These are phyloP conservation scores for Senna siamea DNA, from an alignment of 306 rosid genomes.

Conservation along the genomic window DNA sequence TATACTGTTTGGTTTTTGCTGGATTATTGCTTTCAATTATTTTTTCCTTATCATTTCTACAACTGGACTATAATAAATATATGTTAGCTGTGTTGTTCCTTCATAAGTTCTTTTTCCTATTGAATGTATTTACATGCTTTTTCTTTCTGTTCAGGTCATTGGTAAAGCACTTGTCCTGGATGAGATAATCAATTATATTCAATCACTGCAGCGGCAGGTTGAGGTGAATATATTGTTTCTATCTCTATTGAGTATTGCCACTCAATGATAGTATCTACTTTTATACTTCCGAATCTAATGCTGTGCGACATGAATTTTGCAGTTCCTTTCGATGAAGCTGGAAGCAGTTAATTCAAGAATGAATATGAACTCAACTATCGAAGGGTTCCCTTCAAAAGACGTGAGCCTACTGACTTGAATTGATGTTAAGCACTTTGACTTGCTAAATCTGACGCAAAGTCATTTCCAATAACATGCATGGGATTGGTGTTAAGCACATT, in stretches of 20 bases:
- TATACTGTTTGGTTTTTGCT: constrained; percentile 20
- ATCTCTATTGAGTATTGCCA: not conserved
- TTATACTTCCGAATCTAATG: constrained; percentile 27
- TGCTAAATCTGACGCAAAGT: not conserved
- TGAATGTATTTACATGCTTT: not conserved
- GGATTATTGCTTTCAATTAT: constrained; percentile 8
- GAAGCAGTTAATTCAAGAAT: constrained; percentile 85
- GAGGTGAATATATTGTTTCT: constrained; percentile 59
- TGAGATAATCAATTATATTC: constrained; percentile 92
- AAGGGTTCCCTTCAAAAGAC: constrained; percentile 71
- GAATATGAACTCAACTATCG: constrained; percentile 50
- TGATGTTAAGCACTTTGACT: constrained; percentile 12
- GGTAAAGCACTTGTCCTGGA: constrained; percentile 94
- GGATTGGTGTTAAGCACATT: constrained; percentile 4
- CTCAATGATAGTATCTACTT: not conserved
- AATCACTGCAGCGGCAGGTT: constrained; percentile 86
- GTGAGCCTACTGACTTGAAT: constrained; percentile 51
- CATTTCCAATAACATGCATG: constrained; percentile 4
- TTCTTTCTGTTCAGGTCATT: constrained; percentile 58
- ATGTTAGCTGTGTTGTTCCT: not conserved
- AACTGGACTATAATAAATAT: not conserved
- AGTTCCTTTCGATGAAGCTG: constrained; percentile 96
- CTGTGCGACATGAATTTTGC: constrained; percentile 31
- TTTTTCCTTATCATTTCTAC: not conserved
- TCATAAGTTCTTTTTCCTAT: not conserved